Percentiles rank a stretch among this genome's conserved stretches.
phyloP scores from a whole-genome alignment of 371 early-diverging fungal genomes.

The Parasitella parasitica region DNA sequence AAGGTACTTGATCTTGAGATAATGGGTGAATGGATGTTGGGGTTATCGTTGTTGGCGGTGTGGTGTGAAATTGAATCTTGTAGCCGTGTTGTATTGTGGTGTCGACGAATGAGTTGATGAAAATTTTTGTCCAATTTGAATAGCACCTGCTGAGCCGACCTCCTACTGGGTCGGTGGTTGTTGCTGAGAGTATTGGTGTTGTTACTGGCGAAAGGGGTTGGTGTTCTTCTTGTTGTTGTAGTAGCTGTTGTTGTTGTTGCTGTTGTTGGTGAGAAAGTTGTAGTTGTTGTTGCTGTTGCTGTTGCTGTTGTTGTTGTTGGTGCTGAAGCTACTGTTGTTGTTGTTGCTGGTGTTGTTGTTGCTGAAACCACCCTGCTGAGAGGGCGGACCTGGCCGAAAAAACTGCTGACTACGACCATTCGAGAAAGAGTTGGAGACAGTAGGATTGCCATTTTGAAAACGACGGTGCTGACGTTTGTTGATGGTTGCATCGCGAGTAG shows the following conservation, averaged over 20 bases:
- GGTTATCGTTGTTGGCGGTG: neutral
- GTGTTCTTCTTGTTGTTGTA: neutral
- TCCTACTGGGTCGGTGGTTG: neutral
- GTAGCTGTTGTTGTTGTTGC: neutral
- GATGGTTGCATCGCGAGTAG: neutral
- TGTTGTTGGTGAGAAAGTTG: neutral
- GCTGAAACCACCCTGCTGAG: constrained; percentile 15
- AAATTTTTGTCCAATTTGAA: neutral
- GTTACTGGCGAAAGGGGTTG: neutral
- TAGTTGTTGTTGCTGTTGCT: neutral
- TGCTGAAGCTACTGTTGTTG: neutral
- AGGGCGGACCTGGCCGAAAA: constrained; percentile 16
- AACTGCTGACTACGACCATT: neutral
- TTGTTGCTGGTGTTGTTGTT: neutral
- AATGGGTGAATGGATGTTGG: neutral
- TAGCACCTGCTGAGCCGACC: constrained; percentile 3
- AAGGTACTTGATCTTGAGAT: neutral
- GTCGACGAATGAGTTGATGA: neutral
- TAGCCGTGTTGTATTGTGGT: constrained; percentile 2
- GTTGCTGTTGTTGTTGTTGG: neutral
- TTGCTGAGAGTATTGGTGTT: neutral
- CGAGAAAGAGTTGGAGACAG: neutral
- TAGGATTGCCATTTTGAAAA: neutral
- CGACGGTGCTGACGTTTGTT: neutral
- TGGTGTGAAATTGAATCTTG: constrained; percentile 1